phyloP scores from a whole-genome alignment of 805 yeast species.

The Starmerella bacillaris region DNA sequence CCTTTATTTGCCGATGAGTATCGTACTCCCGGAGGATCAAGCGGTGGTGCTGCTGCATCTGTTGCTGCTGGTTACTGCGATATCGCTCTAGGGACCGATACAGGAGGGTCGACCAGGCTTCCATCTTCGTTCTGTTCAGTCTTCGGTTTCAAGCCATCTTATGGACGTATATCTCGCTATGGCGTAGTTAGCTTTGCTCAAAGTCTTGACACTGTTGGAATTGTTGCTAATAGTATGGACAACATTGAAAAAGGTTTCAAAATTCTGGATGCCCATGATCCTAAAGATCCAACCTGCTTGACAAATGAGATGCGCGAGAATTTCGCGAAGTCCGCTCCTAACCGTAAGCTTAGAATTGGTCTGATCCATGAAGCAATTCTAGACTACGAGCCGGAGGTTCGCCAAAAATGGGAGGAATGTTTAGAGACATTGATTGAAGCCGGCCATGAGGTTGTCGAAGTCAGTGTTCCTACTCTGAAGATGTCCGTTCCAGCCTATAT shows the following conservation, averaged over 20 bases:
- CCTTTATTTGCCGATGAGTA: slow-evolving; percentile 27
- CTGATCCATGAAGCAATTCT: slow-evolving; percentile 50
- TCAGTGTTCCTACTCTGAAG: slow-evolving; percentile 54
- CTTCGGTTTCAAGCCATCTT: slow-evolving; percentile 81
- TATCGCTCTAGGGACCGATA: slow-evolving; percentile 80
- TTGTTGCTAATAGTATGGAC: slow-evolving; percentile 37
- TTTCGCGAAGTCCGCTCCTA: slow-evolving; percentile 2
- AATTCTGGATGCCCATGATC: slow-evolving; percentile 43
- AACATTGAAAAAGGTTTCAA: slow-evolving; percentile 33
- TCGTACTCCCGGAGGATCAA: slow-evolving; percentile 66
- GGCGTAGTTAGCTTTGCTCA: slow-evolving; percentile 91
- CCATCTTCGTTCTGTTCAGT: slow-evolving; percentile 82
- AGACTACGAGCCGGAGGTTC: slow-evolving; percentile 34
- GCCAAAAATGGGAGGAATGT: slow-evolving; percentile 31
- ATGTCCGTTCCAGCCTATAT: slow-evolving; percentile 64
- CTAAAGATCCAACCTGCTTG: slow-evolving; percentile 57
- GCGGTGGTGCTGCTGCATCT: slow-evolving; percentile 92
- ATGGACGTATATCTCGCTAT: slow-evolving; percentile 80
- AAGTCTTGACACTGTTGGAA: slow-evolving; percentile 84
- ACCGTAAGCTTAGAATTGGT: slow-evolving; percentile 38
- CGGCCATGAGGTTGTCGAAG: slow-evolving; percentile 40
- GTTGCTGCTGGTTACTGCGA: slow-evolving; percentile 57
- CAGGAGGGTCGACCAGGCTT: slow-evolving; percentile 88
- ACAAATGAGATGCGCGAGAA: slow-evolving; percentile 13
- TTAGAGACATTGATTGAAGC: slow-evolving; percentile 28